phyloP scores from a whole-genome alignment of 2,329 filamentous ascomycete genomes.

The Taxawa tesnikishii region DNA sequence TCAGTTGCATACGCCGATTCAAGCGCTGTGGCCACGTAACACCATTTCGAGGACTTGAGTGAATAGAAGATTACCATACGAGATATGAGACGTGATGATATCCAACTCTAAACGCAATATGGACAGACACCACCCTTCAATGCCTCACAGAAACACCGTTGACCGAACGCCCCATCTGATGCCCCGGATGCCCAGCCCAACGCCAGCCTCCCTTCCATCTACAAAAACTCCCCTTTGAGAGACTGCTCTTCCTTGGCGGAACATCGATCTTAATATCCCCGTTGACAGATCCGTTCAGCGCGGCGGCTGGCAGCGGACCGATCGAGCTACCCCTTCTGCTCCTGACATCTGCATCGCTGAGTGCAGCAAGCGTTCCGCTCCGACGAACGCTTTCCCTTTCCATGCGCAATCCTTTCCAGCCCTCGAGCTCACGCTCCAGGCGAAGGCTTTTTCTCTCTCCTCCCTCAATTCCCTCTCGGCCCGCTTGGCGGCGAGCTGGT shows the following conservation, averaged over 20 bases:
- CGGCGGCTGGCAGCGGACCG: slow-evolving; percentile 22
- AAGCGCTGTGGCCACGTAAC: too few relatives aligned
- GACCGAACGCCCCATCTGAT: too few relatives aligned
- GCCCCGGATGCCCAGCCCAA: too few relatives aligned
- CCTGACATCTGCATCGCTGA: slow-evolving; percentile 31
- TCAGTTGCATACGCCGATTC: too few relatives aligned
- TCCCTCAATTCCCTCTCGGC: slow-evolving; percentile 84
- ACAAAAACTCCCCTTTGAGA: slow-evolving; percentile 39
- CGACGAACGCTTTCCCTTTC: slow-evolving; percentile 39
- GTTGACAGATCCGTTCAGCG: slow-evolving; percentile 3
- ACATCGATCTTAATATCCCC: slow-evolving; percentile 23
- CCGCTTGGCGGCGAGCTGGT: slow-evolving; percentile 69
- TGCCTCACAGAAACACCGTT: too few relatives aligned
- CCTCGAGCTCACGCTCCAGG: slow-evolving; percentile 80
- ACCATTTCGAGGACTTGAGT: too few relatives aligned
- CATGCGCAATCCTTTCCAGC: slow-evolving; percentile 59
- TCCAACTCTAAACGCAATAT: too few relatives aligned
- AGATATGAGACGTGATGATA: too few relatives aligned
- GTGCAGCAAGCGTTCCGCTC: slow-evolving; percentile 18
- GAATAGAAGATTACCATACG: too few relatives aligned
- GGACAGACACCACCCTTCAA: too few relatives aligned
- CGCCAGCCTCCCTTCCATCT: slow-evolving; percentile 1
- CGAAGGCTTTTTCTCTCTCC: slow-evolving; percentile 66
- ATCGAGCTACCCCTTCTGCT: slow-evolving; percentile 31
- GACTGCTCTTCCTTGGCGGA: slow-evolving; percentile 28